phyloP scores from a whole-genome alignment of 1,284 basidiomycete species.

The Leccinum fallax region DNA sequence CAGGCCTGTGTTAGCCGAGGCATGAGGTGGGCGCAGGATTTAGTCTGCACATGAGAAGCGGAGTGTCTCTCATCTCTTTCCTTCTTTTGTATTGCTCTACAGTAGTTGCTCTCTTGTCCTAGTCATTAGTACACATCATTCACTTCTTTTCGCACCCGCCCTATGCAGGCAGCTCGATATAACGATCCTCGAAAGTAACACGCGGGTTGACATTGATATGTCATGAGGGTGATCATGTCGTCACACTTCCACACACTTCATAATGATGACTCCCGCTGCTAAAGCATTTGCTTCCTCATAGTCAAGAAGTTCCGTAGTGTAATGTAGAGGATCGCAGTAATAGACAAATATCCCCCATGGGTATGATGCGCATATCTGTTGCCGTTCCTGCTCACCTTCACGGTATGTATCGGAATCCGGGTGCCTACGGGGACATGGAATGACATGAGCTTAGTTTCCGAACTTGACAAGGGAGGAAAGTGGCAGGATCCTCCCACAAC shows the following conservation, averaged over 20 bases:
- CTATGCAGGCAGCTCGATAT: too few species aligned
- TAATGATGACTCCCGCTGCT: not conserved
- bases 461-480: not conserved
- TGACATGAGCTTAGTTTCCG: not conserved
- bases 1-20: too few species aligned
- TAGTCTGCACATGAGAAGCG: too few species aligned
- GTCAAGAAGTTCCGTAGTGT: not conserved
- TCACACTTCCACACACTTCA: not conserved
- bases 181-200: not conserved
- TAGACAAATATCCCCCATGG: not conserved
- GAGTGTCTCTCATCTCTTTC: too few species aligned
- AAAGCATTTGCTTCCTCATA: not conserved
- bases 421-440: not conserved
- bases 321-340: not conserved
- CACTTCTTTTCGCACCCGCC: too few species aligned
- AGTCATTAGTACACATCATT: too few species aligned
- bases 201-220: constrained; percentile 2
- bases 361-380: not conserved
- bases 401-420: constrained; percentile 1
- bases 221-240: not conserved
- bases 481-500: not conserved
- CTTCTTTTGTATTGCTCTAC: too few species aligned
- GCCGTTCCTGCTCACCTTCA: not conserved
- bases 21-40: too few species aligned
- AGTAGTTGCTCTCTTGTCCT: too few species aligned